These are phyloP conservation scores for Prosopis cineraria DNA, from an alignment of 306 rosid species.

Conservation along the genomic window DNA sequence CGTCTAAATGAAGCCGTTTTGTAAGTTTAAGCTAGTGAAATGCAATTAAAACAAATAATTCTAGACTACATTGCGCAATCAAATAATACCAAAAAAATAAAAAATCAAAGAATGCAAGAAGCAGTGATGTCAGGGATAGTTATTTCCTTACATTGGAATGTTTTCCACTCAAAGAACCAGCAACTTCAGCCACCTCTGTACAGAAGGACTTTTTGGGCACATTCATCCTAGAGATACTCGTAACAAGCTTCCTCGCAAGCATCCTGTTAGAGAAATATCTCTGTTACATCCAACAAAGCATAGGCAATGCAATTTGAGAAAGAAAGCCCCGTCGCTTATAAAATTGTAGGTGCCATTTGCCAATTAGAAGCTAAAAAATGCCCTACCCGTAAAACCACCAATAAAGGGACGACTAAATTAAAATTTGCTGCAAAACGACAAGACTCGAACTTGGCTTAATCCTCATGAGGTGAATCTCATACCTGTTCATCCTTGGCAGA, in stretches of 20 bases:
- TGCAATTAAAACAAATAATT: background rate
- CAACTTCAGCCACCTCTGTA: slow-evolving; percentile 46
- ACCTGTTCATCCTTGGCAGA: slow-evolving; percentile 39
- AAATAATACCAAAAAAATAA: background rate
- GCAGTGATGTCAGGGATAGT: background rate
- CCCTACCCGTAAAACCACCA: background rate
- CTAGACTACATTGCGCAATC: background rate
- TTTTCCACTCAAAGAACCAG: slow-evolving; percentile 42
- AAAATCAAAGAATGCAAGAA: background rate
- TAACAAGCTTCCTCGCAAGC: slow-evolving; percentile 45
- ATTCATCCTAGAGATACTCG: slow-evolving; percentile 43
- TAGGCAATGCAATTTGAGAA: background rate
- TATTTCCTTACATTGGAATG: slow-evolving; percentile 46
- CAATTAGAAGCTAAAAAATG: background rate
- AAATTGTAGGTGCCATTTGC: background rate
- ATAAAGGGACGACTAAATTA: background rate
- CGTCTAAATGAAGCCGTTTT: background rate
- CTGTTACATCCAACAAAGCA: slow-evolving; percentile 13
- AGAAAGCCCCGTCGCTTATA: background rate
- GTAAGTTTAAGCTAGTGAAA: background rate
- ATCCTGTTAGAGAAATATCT: slow-evolving; percentile 47
- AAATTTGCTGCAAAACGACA: background rate
- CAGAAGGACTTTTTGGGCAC: slow-evolving; percentile 48
- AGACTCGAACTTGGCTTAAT: too few species aligned
- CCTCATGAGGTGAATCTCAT: background rate